Evolutionary conservation across 2,329 filamentous ascomycete species (phyloP).

Genomic region (Penicillium oxalicum): DNA sequence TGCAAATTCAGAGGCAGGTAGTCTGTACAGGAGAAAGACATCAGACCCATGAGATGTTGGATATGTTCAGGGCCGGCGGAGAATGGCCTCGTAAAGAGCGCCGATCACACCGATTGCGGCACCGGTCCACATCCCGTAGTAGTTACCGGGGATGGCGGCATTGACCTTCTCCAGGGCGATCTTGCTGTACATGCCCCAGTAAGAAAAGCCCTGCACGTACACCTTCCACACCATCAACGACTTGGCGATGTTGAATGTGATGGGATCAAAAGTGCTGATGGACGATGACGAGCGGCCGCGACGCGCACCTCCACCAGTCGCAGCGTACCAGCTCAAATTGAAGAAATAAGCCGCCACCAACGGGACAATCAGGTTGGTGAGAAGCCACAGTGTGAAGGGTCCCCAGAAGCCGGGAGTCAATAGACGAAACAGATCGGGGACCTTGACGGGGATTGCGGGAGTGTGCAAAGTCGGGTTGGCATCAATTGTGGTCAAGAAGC

Average conservation of each 20-base stretch:
- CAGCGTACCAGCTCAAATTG: conserved; percentile 64
- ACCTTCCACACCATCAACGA: conserved; percentile 75
- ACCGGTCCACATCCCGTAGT: conserved; percentile 36
- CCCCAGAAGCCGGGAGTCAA: conserved; percentile 77
- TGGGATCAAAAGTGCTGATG: conserved; percentile 60
- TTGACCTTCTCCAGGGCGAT: conserved; percentile 35
- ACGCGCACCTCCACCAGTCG: conserved; percentile 17
- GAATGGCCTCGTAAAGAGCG: conserved; percentile 43
- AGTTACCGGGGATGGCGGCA: conserved; percentile 34
- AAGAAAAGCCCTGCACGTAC: conserved; percentile 52
- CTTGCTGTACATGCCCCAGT: conserved; percentile 33
- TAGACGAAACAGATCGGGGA: conserved; percentile 77
- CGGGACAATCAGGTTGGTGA: conserved; percentile 67
- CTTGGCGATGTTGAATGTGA: conserved; percentile 87
- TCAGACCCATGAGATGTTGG: conserved; percentile 5
- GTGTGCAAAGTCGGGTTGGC: conserved; percentile 52
- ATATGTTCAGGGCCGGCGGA: conserved; percentile 31
- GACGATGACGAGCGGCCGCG: conserved; percentile 21
- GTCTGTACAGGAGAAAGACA: conserved; percentile 13
- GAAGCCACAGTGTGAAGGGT: conserved; percentile 67
- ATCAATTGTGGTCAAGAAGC: conserved; percentile 68
- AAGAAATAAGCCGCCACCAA: conserved; percentile 76
- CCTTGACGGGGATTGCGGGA: conserved; percentile 55
- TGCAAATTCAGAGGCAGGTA: background rate
- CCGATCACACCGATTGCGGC: conserved; percentile 38